These are phyloP conservation scores for Quercus alba DNA, from an alignment of 306 rosid species.

Conservation along the genomic window DNA sequence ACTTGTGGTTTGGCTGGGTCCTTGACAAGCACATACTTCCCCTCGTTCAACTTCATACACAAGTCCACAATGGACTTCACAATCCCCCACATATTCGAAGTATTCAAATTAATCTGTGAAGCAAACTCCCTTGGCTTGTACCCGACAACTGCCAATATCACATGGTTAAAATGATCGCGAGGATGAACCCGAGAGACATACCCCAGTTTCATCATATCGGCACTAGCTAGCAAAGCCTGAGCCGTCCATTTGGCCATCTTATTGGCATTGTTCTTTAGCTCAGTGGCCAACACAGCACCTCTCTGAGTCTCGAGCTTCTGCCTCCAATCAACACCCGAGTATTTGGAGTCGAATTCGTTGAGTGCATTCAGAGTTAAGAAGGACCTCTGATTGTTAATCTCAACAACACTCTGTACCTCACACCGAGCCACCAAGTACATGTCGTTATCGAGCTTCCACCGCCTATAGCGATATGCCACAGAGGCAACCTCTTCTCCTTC, in stretches of 20 bases:
- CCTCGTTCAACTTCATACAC: slow-evolving; percentile 94
- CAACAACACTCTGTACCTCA: slow-evolving; percentile 93
- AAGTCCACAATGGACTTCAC: slow-evolving; percentile 91
- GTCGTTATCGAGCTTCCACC: slow-evolving; percentile 88
- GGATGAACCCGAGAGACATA: slow-evolving; percentile 95
- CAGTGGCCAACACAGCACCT: slow-evolving; percentile 97
- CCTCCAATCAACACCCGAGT: slow-evolving; percentile 91
- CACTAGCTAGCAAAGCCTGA: slow-evolving; percentile 81
- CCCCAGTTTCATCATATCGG: slow-evolving; percentile 94
- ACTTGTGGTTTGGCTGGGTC: slow-evolving; percentile 94
- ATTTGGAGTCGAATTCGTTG: slow-evolving; percentile 86
- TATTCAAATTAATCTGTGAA: slow-evolving; percentile 70
- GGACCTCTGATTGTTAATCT: slow-evolving; percentile 76
- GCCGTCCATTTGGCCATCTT: slow-evolving; percentile 97
- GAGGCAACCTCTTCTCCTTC: slow-evolving; percentile 95
- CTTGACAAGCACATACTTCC: slow-evolving; percentile 87
- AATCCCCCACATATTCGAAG: slow-evolving; percentile 92
- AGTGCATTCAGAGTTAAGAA: slow-evolving; percentile 88
- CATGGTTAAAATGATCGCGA: slow-evolving; percentile 91
- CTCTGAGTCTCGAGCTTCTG: slow-evolving; percentile 97
- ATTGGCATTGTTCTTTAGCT: slow-evolving; percentile 92
- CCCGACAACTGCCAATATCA: slow-evolving; percentile 84
- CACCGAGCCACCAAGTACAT: slow-evolving; percentile 87
- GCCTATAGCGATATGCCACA: slow-evolving; percentile 75
- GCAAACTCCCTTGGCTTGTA: slow-evolving; percentile 92